These are phyloP conservation scores for Claviceps arundinis DNA, from an alignment of 2,329 filamentous ascomycete genomes.

Conservation along the genomic window DNA sequence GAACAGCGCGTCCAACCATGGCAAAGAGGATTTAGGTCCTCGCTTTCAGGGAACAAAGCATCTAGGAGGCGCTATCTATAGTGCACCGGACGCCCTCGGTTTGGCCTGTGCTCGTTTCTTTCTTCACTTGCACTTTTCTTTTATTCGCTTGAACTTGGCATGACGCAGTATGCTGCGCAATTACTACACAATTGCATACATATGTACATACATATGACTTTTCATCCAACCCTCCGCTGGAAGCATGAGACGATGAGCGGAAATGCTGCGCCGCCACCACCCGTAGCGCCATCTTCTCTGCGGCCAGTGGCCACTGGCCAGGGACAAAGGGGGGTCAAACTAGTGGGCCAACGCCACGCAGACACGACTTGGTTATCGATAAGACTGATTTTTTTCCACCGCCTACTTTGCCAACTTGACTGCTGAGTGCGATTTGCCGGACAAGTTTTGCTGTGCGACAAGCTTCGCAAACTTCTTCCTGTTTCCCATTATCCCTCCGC, in stretches of 20 bases:
- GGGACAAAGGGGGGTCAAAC: no score
- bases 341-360: not conserved
- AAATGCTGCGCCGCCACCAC: not conserved
- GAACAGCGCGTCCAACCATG: not conserved
- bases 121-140: not conserved
- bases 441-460: not conserved
- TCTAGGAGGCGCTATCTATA: not conserved
- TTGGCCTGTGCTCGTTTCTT: not conserved
- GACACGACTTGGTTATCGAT: slow-evolving; percentile 16
- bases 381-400: slow-evolving; percentile 14
- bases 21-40: not conserved
- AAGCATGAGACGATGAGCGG: not conserved
- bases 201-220: not conserved
- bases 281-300: no score
- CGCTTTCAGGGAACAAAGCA: not conserved
- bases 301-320: not conserved
- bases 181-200: no score
- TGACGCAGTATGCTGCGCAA: no score
- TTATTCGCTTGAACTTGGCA: not conserved
- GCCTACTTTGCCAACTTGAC: not conserved
- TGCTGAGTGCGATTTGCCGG: not conserved
- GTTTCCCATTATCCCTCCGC: not conserved
- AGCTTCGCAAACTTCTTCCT: not conserved
- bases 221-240: not conserved
- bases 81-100: not conserved